Evolutionary conservation across 1,139 yeast species (phyloP), one percentile per base, ranked within the genome.

Genomic region (Geotrichum cucujoidarum): DNA sequence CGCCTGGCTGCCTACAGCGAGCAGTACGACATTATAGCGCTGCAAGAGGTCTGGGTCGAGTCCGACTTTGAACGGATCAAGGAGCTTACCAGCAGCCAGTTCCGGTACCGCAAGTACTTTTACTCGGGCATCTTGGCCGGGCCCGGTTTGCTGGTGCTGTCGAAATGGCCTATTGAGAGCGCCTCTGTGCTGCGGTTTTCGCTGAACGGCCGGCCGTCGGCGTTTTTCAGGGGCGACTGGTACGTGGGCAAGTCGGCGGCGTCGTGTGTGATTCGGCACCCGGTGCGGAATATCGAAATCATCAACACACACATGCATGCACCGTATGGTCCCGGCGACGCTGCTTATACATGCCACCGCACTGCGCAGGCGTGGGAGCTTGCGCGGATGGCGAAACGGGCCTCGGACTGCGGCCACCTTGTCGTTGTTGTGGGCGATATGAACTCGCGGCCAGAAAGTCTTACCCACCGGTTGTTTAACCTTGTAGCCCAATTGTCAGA

Each of bases 331-430:
- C 69, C 71, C 0, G 97, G 97, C 0, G 96, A 88, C 66, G 94
- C 95, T 4, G 84, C 94, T 4, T 92, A 94, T 63, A 72, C 81
- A 2, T 86, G 96, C 57, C 97, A 92, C 63, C 72, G 98, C 47
- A 83, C 96, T 0, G 80, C 95, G 52, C 99, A 92, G 66, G 97
- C 97, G 0, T 92, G 97, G 97, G 97, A 90, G 63, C 78, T 94
- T 62, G 75, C 92, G 21, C 77, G 80, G 48, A 54, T 89, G 45
- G 81, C 86, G 1, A 73, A 74, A 29, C 66, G 82, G 45, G 75
- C 92, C 43, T 73, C 74, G 43, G 73, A 72, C 48, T 83, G 92
- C 0, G 96, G 97, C 0, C 84, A 86, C 65, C 83, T 90, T 1
- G 92, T 87, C 0, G 75, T 94, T 40, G 81, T 88, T 46, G 96